These are phyloP conservation scores for Cercospora brassicicola DNA, from an alignment of 2,329 filamentous ascomycete genomes.

Conservation along the genomic window DNA sequence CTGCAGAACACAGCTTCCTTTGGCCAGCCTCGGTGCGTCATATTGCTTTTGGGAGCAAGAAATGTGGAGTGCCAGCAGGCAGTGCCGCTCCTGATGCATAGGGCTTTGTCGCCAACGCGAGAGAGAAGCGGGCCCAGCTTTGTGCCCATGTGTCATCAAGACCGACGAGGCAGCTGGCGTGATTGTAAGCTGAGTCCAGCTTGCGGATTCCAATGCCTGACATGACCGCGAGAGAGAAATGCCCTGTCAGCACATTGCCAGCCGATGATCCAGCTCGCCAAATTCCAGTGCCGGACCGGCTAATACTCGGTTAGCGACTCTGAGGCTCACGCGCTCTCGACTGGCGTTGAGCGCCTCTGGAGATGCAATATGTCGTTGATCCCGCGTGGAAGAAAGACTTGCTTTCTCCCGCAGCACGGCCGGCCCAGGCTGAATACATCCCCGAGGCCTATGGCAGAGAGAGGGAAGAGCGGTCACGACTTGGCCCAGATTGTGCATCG, in stretches of 20 bases:
- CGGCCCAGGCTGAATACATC: not conserved
- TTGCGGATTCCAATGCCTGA: not conserved
- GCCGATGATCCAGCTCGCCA: not conserved
- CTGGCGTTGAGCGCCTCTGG: not conserved
- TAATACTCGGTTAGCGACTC: not conserved
- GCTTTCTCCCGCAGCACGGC: not conserved
- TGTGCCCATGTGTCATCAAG: not conserved
- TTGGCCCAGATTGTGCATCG: not conserved
- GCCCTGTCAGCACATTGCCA: not conserved
- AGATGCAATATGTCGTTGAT: not conserved
- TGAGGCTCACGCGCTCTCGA: not conserved
- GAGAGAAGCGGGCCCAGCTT: not conserved
- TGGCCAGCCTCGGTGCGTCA: not conserved
- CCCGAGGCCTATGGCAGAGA: not conserved
- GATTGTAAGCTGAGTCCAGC: slow-evolving; percentile 1
- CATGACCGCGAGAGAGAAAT: not conserved
- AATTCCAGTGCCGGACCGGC: slow-evolving; percentile 1
- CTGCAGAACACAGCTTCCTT: not conserved
- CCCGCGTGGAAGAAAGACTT: not conserved
- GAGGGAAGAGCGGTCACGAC: not conserved
- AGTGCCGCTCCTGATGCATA: not conserved
- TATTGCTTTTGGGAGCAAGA: not conserved
- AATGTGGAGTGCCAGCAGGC: not conserved
- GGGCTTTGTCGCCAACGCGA: not conserved
- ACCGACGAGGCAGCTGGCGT: not conserved